Conservation (phyloP, 176 grass and related monocot species). For the Miscanthus lutarioriparius region DNA sequence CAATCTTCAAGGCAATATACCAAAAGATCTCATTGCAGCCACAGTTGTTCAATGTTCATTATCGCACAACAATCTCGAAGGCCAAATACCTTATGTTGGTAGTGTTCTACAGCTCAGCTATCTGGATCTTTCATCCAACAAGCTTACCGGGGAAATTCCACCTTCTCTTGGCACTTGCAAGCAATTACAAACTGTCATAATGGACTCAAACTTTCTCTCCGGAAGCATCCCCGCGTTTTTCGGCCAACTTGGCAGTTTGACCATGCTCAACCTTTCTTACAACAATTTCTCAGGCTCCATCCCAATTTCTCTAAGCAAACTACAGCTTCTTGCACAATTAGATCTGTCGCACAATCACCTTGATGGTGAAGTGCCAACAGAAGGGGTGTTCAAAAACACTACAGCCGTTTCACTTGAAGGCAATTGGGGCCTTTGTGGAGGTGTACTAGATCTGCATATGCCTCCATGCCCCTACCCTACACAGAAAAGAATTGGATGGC, state of each 20-base stretch:
- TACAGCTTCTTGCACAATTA: conserved; percentile 10
- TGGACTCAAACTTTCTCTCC: conserved; percentile 35
- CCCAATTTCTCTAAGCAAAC: conserved; percentile 34
- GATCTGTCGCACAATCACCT: conserved; percentile 48
- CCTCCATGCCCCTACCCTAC: background rate
- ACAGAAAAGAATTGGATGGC: too few relatives aligned
- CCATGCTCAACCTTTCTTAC: conserved; percentile 10
- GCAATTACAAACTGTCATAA: conserved; percentile 15
- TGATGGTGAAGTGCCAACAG: conserved; percentile 40
- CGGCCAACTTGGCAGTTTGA: conserved; percentile 1
- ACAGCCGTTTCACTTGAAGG: conserved; percentile 29
- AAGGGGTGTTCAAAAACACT: conserved; percentile 40
- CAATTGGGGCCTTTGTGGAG: conserved; percentile 42
- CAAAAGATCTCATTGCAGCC: background rate
- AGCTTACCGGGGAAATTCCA: conserved; percentile 48
- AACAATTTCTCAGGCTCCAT: conserved; percentile 47
- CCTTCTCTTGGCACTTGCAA: conserved; percentile 20
- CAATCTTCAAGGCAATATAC: conserved; percentile 27
- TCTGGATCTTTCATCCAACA: conserved; percentile 46
- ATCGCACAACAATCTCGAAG: conserved; percentile 25
- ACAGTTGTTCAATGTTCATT: background rate
- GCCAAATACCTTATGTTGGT: conserved; percentile 7
- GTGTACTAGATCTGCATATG: conserved; percentile 44
- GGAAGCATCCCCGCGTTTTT: conserved; percentile 33
- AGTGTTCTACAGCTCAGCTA: conserved; percentile 22